Evolutionary conservation across 345 rosid species (phyloP), one percentile per base, ranked within the genome.

Genomic region (Cardamine occulta): DNA sequence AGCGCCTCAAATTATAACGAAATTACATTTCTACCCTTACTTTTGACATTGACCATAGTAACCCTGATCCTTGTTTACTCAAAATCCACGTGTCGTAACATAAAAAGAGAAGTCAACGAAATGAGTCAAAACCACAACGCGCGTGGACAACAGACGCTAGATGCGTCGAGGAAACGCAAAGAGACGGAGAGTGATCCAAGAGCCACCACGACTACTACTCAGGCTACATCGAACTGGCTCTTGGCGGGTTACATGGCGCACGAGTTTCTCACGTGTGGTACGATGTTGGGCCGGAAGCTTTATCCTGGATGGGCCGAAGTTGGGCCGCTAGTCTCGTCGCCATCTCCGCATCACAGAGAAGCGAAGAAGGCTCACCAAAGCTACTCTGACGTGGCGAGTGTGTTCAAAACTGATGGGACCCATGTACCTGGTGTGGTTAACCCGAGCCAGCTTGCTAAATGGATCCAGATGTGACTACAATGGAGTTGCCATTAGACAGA

Each of bases 221-320:
- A 60, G 39, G 63, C 24, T 58, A 51, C 70, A 44, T 32, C 87
- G 15, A 88, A 84, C 74, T 66, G 72, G 82, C 68, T 90, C 0
- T 68, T 90, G 8, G 96, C 96, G 23, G 89, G 96, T 0, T 90
- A 88, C 83, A 79, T 90, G 89, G 93, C 96, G 15, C 83, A 79
- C 68, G 93, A 90, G 81, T 90, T 83, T 44, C 64, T 90, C 69
- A 83, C 85, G 1, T 79, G 78, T 54, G 96, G 91, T 3, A 90
- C 91, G 0, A 59, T 90, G 59, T 68, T 88, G 10, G 96, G 91
- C 44, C 75, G 87, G 63, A 85, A 77, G 49, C 56, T 80, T 7
- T 83, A 82, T 17, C 85, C 84, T 29, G 83, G 44, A 7, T 73
- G 80, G 67, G 49, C 79, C 4, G 85, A 80, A 17, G 24, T 83